These are phyloP conservation scores for Durotheca rogersii DNA, from an alignment of 495 filamentous ascomycete species.

Conservation along the genomic window DNA sequence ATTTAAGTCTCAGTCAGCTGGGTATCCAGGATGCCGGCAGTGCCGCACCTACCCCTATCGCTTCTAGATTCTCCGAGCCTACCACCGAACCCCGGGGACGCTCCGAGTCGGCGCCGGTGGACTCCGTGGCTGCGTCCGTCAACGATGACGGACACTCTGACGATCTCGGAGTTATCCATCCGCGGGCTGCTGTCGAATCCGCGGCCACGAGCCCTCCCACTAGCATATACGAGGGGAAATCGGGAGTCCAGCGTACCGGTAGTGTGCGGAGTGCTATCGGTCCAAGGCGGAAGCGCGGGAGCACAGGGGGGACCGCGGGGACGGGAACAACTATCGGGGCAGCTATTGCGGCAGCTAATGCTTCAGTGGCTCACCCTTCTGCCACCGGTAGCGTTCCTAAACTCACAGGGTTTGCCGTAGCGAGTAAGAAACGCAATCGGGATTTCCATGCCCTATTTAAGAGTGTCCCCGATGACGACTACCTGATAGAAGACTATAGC, in stretches of 20 bases:
- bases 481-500: conserved; percentile 97
- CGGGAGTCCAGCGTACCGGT: conserved; percentile 65
- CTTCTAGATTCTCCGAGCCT: conserved; percentile 46
- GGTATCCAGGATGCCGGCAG: conserved; percentile 61
- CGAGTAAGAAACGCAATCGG: conserved; percentile 90
- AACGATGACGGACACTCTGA: conserved; percentile 34
- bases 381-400: conserved; percentile 62
- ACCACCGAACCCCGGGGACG: conserved; percentile 38
- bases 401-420: conserved; percentile 92
- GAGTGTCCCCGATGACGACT: conserved; percentile 96
- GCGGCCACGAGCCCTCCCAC: conserved; percentile 62
- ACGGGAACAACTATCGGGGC: conserved; percentile 60
- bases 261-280: conserved; percentile 82
- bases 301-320: conserved; percentile 57
- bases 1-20: conserved; percentile 82
- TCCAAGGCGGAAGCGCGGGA: conserved; percentile 72
- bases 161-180: conserved; percentile 32
- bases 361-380: conserved; percentile 64
- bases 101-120: conserved; percentile 49
- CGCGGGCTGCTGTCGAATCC: conserved; percentile 48
- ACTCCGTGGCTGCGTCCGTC: conserved; percentile 22
- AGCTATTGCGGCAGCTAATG: conserved; percentile 62
- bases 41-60: conserved; percentile 42
- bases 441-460: conserved; percentile 94
- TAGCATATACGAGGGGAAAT: conserved; percentile 68